phyloP scores from a whole-genome alignment of 1,284 basidiomycete genomes.

The Moniliophthora roreri region DNA sequence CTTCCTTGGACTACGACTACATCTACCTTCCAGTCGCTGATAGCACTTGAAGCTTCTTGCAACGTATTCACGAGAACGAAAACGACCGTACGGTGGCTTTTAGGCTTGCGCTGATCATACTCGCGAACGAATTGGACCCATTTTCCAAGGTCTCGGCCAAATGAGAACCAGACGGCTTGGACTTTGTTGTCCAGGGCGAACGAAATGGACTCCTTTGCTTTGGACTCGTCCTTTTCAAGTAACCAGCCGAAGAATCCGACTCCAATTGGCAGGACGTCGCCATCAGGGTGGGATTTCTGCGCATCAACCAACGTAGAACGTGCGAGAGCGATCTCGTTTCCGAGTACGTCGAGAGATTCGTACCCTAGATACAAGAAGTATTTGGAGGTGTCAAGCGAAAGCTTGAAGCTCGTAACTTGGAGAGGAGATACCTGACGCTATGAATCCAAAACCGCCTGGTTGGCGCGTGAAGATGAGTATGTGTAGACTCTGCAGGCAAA shows the following conservation, averaged over 20 bases:
- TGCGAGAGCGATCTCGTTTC: conserved; percentile 47
- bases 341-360: conserved; percentile 39
- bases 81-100: conserved; percentile 46
- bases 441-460: conserved; percentile 69
- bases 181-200: conserved; percentile 60
- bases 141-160: conserved; percentile 53
- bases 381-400: conserved; percentile 6
- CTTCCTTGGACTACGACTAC: conserved; percentile 77
- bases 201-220: conserved; percentile 34
- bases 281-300: conserved; percentile 23
- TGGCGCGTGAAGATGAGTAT: conserved; percentile 36
- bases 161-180: conserved; percentile 73
- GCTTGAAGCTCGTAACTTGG: background rate
- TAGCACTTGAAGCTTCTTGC: conserved; percentile 55
- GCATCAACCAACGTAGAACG: conserved; percentile 34
- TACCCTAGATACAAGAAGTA: conserved; percentile 49
- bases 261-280: conserved; percentile 53
- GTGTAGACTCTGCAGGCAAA: too few relatives aligned
- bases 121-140: conserved; percentile 64
- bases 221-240: conserved; percentile 43
- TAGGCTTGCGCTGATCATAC: conserved; percentile 40
- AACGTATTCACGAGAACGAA: conserved; percentile 64
- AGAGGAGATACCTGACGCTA: conserved; percentile 48
- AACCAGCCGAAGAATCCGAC: conserved; percentile 74
- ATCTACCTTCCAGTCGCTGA: conserved; percentile 63